Conservation (phyloP, 1,139 yeast genomes). For the Debaryomyces sp. region DNA sequence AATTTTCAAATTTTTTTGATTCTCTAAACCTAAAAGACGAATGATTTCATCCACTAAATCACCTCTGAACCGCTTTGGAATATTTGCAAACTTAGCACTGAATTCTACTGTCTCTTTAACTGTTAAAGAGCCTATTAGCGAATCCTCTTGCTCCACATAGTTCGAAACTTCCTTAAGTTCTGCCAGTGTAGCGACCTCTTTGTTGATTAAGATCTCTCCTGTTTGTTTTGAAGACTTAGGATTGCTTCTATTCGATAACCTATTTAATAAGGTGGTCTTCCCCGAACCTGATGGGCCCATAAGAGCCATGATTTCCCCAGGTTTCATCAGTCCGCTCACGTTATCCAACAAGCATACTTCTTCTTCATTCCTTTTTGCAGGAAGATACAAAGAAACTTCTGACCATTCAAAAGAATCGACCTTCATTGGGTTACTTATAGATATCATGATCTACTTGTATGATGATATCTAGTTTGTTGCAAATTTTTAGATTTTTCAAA, state of each 20-base stretch:
- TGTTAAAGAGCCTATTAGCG: conserved; percentile 25
- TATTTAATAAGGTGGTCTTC: conserved; percentile 24
- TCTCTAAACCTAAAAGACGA: conserved; percentile 20
- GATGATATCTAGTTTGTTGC: neutral
- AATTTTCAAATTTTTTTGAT: conserved; percentile 20
- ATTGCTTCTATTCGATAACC: conserved; percentile 19
- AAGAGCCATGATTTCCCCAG: conserved; percentile 29
- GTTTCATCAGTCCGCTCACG: conserved; percentile 25
- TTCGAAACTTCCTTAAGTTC: conserved; percentile 15
- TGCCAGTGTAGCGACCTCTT: conserved; percentile 10
- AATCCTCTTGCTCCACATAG: conserved; percentile 30
- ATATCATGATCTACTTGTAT: neutral
- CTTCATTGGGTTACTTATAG: neutral
- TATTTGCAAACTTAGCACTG: conserved; percentile 23
- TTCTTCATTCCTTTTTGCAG: neutral
- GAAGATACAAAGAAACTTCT: neutral
- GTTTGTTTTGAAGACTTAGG: conserved; percentile 10
- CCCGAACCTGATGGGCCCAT: conserved; percentile 32
- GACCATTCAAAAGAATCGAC: conserved; percentile 1
- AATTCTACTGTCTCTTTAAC: conserved; percentile 26
- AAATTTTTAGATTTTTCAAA: neutral
- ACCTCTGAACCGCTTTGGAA: conserved; percentile 13
- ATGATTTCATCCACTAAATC: conserved; percentile 22
- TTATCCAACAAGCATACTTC: conserved; percentile 14
- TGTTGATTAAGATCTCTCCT: conserved; percentile 15